Conservation (phyloP, 163 green algal genomes). For the Scenedesmus sp. region DNA sequence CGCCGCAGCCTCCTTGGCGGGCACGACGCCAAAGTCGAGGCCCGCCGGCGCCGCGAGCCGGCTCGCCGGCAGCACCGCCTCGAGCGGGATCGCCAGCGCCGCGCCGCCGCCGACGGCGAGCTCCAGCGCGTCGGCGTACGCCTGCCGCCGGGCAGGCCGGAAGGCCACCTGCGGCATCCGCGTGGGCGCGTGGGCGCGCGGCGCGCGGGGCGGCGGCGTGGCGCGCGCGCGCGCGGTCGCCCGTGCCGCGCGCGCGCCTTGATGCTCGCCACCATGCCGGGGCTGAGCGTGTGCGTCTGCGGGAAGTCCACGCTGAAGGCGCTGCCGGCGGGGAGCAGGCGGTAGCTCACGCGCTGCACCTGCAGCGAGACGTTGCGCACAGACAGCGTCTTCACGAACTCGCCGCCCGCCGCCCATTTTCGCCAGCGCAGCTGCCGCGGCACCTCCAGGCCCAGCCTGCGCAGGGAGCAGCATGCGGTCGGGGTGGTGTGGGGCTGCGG, state of each 20-base stretch:
- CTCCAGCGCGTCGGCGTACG: constrained; percentile 70
- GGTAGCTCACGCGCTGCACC: constrained; percentile 71
- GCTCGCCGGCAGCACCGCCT: constrained; percentile 47
- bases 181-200: too few relatives aligned
- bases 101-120: constrained; percentile 50
- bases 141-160: background rate
- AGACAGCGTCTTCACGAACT: constrained; percentile 69
- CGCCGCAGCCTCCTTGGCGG: constrained; percentile 52
- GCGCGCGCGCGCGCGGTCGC: too few relatives aligned
- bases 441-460: constrained; percentile 76
- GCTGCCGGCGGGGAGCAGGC: constrained; percentile 72
- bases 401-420: constrained; percentile 68
- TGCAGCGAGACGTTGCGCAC: constrained; percentile 79
- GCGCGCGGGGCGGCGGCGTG: too few relatives aligned
- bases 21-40: constrained; percentile 69
- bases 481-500: too few relatives aligned
- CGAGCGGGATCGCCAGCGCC: constrained; percentile 56
- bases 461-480: too few relatives aligned
- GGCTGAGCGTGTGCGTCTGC: constrained; percentile 69
- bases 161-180: too few relatives aligned
- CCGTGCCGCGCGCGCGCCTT: constrained; percentile 53
- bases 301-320: constrained; percentile 84
- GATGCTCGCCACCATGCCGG: constrained; percentile 70
- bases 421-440: constrained; percentile 69
- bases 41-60: constrained; percentile 54